Evolutionary conservation across 2,329 filamentous ascomycete species (phyloP), one percentile per base, ranked within the genome.

Genomic region (Aspergillus sp.): DNA sequence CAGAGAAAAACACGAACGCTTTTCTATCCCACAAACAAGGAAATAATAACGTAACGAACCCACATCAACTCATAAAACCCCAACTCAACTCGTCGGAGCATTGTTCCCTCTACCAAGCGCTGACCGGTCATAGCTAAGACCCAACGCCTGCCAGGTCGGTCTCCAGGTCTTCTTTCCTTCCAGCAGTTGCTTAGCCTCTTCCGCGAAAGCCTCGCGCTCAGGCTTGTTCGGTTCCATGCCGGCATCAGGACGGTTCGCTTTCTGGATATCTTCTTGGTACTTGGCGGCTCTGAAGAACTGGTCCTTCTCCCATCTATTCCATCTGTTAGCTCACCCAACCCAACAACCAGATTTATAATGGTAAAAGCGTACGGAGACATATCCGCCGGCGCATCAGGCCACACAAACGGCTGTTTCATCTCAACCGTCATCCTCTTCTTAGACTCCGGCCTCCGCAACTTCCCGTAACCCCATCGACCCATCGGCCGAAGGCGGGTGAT

Each of bases 391-490:
- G 75, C 68, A 54, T 82, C 78, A 1, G 93, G 93, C 86, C 88
- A 97, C 48, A 87, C 82, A 73, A 98, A 98, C 4, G 90, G 88
- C 74, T 84, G 75, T 52, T 79, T 81, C 74, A 98, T 80, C 76
- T 96, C 88, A 41, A 94, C 88, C 38, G 86, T 95, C 93, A 98
- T 98, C 69, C 84, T 86, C 80, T 98, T 98, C 62, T 84, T 79
- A 44, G 83, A 74, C 54, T 80, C 76, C 22, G 87, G 86, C 20
- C 91, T 81, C 68, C 82, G 84, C 75, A 82, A 83, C 53, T 77
- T 77, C 51, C 78, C 76, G 60, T 69, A 75, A 50, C 67, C 63
- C 64, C 64, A 66, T 66, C 58, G 69, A 37, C 54, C 62, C 41
- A 57, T 50, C 35, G 53, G 59, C 13, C 57, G 60, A 58, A 62